Conservation (phyloP, 176 grass and related monocot species). For the Oryza longistaminata region DNA sequence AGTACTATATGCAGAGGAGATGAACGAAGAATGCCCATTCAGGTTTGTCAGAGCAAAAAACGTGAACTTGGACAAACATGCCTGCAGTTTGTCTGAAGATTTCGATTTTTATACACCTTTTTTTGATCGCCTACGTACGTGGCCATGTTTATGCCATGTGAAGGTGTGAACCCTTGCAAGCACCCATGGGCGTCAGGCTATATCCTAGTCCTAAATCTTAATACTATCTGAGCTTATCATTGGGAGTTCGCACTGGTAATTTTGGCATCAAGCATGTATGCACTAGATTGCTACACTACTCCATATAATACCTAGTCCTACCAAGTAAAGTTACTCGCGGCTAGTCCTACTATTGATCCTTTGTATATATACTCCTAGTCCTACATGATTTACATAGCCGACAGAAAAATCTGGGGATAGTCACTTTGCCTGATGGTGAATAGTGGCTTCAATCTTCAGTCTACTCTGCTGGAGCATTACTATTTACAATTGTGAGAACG, state of each 20-base stretch:
- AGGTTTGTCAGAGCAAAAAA: constrained; percentile 24
- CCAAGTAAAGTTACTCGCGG: background rate
- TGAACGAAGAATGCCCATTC: background rate
- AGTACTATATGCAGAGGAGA: background rate
- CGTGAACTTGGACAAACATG: constrained; percentile 23
- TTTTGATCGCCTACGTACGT: constrained; percentile 9
- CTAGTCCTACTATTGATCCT: background rate
- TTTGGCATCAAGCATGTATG: background rate
- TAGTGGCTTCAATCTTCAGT: background rate
- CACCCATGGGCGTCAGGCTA: background rate
- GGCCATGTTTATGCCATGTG: constrained; percentile 39
- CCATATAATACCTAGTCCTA: background rate
- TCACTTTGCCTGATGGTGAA: background rate
- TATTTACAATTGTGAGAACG: background rate
- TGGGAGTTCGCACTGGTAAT: background rate
- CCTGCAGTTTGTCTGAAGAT: constrained; percentile 28
- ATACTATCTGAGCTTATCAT: background rate
- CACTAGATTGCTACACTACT: background rate
- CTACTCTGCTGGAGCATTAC: background rate
- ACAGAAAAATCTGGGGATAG: background rate
- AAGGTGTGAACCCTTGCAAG: background rate
- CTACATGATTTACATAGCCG: background rate
- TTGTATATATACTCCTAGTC: background rate
- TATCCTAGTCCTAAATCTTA: background rate
- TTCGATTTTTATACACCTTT: background rate